Evolutionary conservation across 1,139 yeast species (phyloP).

Genomic region (Eremothecium sinecaudum): DNA sequence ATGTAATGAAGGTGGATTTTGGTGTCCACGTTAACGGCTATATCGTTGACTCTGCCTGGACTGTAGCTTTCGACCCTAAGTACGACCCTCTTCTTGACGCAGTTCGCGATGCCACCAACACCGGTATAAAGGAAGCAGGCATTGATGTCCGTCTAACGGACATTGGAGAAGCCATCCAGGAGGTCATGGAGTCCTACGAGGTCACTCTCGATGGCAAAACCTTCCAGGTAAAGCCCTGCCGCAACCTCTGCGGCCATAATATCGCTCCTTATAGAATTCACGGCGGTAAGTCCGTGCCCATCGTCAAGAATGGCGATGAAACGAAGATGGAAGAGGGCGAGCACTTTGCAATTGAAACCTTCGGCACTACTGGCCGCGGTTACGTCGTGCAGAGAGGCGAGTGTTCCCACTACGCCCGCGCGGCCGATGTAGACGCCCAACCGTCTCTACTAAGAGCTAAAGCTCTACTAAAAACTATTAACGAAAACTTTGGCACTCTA

Average conservation of each 20-base stretch:
- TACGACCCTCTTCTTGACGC: conserved; percentile 76
- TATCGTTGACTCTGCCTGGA: conserved; percentile 91
- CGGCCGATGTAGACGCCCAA: conserved; percentile 43
- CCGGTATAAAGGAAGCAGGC: conserved; percentile 90
- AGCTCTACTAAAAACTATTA: conserved; percentile 55
- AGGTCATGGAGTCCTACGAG: conserved; percentile 94
- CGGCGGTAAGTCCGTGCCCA: conserved; percentile 94
- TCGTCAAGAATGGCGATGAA: conserved; percentile 83
- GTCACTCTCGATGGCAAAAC: conserved; percentile 81
- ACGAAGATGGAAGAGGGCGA: conserved; percentile 99
- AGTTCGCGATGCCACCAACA: conserved; percentile 84
- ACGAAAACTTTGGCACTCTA: conserved; percentile 78
- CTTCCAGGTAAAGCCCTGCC: conserved; percentile 77
- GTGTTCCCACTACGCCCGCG: conserved; percentile 83
- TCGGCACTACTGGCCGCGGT: conserved; percentile 94
- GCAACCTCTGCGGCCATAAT: conserved; percentile 91
- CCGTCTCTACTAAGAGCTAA: conserved; percentile 58
- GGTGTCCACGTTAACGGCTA: conserved; percentile 97
- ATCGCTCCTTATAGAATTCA: conserved; percentile 78
- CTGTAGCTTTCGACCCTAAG: conserved; percentile 76
- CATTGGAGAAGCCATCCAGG: conserved; percentile 93
- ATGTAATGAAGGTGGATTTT: conserved; percentile 92
- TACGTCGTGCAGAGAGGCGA: conserved; percentile 82
- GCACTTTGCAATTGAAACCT: conserved; percentile 94
- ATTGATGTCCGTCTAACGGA: conserved; percentile 92